phyloP scores from a whole-genome alignment of 176 grass and related monocot genomes.

The Oryza brachyantha region DNA sequence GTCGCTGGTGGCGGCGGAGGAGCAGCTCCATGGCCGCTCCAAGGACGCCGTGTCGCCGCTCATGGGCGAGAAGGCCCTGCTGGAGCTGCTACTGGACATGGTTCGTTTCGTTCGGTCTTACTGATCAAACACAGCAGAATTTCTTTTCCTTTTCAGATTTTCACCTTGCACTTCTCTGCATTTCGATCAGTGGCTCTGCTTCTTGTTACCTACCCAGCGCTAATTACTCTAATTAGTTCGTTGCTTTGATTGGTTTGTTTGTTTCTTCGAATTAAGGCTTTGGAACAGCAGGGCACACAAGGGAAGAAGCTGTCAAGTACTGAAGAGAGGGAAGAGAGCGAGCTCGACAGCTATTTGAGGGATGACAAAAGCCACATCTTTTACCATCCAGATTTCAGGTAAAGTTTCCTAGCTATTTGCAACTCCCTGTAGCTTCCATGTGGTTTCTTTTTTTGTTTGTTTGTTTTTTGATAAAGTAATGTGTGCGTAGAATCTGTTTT shows the following conservation, averaged over 20 bases:
- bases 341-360: slow-evolving; percentile 50
- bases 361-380: slow-evolving; percentile 33
- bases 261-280: slow-evolving; percentile 7
- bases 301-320: not conserved
- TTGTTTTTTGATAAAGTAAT: not conserved
- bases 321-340: slow-evolving; percentile 36
- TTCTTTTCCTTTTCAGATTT: not conserved
- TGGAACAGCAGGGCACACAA: slow-evolving; percentile 34
- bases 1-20: slow-evolving; percentile 42
- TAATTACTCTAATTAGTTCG: not conserved
- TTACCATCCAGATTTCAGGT: slow-evolving; percentile 42
- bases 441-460: no score
- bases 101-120: no score
- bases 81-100: slow-evolving; percentile 44
- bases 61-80: slow-evolving; percentile 56
- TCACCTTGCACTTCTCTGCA: not conserved
- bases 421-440: not conserved
- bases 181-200: not conserved
- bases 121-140: no score
- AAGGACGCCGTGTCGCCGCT: not conserved
- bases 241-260: not conserved
- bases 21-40: slow-evolving; percentile 32
- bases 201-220: not conserved
- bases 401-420: not conserved
- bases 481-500: not conserved